Evolutionary conservation across 2,329 filamentous ascomycete species (phyloP).

Genomic region (Colletotrichum magnum): DNA sequence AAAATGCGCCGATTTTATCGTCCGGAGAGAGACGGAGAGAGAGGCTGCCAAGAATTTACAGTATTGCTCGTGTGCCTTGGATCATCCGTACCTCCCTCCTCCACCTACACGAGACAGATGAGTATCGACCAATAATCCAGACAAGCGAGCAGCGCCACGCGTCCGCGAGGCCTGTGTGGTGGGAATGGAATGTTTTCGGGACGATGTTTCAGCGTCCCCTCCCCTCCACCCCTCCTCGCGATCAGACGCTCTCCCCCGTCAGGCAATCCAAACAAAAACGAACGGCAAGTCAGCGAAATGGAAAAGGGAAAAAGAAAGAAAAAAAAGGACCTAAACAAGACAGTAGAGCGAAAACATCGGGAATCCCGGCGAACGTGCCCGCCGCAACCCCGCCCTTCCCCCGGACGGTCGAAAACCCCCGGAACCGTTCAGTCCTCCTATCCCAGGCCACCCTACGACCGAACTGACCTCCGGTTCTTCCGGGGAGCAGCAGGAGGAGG

Average conservation of each 20-base stretch:
- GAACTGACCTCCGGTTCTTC: constrained; percentile 17
- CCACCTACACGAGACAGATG: neutral
- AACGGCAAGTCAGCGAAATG: constrained; percentile 8
- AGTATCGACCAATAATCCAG: constrained; percentile 15
- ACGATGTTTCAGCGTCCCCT: constrained; percentile 33
- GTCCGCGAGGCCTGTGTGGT: constrained; percentile 2
- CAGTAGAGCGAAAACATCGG: constrained; percentile 18
- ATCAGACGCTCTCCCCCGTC: constrained; percentile 16
- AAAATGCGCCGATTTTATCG: constrained; percentile 7
- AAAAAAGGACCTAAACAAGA: neutral
- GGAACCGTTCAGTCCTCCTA: constrained; percentile 20
- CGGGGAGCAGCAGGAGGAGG: neutral
- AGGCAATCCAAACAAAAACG: constrained; percentile 25
- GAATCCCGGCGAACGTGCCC: constrained; percentile 11
- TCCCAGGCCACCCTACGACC: neutral
- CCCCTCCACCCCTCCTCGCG: neutral
- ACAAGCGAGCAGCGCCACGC: constrained; percentile 33
- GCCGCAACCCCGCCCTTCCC: neutral
- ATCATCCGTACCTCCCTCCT: neutral
- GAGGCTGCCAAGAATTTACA: neutral
- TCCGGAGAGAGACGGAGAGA: constrained; percentile 2
- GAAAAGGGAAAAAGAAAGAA: no score
- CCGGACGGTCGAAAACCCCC: constrained; percentile 19
- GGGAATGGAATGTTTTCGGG: constrained; percentile 6
- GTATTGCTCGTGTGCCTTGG: neutral